Evolutionary conservation across 768 basidiomycete species (phyloP).

Genomic region (Boletus subcaerulescens): DNA sequence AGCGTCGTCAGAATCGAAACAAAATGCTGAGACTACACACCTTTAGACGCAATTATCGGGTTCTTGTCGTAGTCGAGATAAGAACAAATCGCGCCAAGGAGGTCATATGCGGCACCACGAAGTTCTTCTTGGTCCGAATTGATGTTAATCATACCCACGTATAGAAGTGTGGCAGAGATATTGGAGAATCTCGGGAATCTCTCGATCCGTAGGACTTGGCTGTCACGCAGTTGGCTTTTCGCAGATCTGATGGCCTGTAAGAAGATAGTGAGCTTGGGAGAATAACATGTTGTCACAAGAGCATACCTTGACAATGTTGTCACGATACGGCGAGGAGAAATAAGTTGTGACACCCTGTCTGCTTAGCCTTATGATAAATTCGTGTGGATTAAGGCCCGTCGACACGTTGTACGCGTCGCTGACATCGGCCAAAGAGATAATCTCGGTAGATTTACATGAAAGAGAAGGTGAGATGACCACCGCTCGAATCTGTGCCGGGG

Average conservation of each 20-base stretch:
- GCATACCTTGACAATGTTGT: constrained; percentile 69
- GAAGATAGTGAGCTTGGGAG: neutral
- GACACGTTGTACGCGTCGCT: constrained; percentile 85
- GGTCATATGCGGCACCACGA: constrained; percentile 75
- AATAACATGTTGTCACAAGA: neutral
- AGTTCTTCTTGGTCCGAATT: constrained; percentile 72
- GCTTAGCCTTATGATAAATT: constrained; percentile 78
- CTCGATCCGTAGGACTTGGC: constrained; percentile 49
- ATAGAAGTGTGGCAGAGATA: constrained; percentile 82
- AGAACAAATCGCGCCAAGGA: constrained; percentile 72
- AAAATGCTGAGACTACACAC: constrained; percentile 33
- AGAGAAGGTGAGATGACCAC: constrained; percentile 64
- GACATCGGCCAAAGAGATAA: constrained; percentile 75
- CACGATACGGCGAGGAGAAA: constrained; percentile 69
- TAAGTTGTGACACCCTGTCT: constrained; percentile 71
- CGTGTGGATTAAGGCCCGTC: constrained; percentile 69
- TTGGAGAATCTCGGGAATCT: constrained; percentile 78
- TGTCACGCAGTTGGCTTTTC: constrained; percentile 65
- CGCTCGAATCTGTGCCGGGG: constrained; percentile 55
- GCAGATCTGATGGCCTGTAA: constrained; percentile 68
- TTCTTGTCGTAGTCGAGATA: constrained; percentile 77
- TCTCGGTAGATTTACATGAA: constrained; percentile 76
- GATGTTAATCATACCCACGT: constrained; percentile 79
- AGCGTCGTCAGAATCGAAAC: constrained; percentile 2
- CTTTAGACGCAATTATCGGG: constrained; percentile 66